Evolutionary conservation across 2,329 filamentous ascomycete genomes (phyloP), one percentile per base, ranked within the genome.

Genomic region (Tympanopsis confertula): DNA sequence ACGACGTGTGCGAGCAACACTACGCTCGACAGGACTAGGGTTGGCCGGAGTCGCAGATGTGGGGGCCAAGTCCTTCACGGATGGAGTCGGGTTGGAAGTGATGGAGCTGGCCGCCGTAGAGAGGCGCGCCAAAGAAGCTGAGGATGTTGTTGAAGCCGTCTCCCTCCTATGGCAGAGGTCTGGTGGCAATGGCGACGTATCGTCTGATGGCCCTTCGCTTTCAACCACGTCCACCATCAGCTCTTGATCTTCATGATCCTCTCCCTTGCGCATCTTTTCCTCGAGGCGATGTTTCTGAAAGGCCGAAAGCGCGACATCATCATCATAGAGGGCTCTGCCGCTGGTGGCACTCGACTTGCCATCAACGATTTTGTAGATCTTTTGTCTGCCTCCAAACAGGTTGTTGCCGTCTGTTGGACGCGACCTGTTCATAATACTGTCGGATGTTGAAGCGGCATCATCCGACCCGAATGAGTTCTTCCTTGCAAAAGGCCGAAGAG

Each of bases 331-430:
- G 0, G 78, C 69, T 45, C 75, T 79, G 73, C 35, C 68, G 35
- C 67, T 63, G 66, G 85, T 73, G 69, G 15, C 70, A 15, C 65
- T 63, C 13, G 50, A 52, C 4, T 45, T 39, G 1, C 44, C 41
- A 4, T 61, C 66, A 1, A 82, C 69, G 45, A 94, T 84, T 56
- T 86, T 88, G 59, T 94, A 96, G 26, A 96, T 81, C 62, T 96
- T 96, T 55, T 96, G 91, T 33, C 91, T 78, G 13, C 91, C 91
- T 40, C 91, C 91, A 58, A 98, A 98, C 40, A 98, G 61, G 47
- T 85, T 82, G 53, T 96, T 98, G 35, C 89, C 87, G 53, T 96
- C 89, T 1, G 75, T 79, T 0, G 86, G 87, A 47, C 88, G 81
- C 5, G 82, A 68, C 37, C 91, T 73, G 48, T 69, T 81, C 83